Evolutionary conservation across 164 flowering plant species (phyloP).

Genomic region (Pachysandra terminalis): DNA sequence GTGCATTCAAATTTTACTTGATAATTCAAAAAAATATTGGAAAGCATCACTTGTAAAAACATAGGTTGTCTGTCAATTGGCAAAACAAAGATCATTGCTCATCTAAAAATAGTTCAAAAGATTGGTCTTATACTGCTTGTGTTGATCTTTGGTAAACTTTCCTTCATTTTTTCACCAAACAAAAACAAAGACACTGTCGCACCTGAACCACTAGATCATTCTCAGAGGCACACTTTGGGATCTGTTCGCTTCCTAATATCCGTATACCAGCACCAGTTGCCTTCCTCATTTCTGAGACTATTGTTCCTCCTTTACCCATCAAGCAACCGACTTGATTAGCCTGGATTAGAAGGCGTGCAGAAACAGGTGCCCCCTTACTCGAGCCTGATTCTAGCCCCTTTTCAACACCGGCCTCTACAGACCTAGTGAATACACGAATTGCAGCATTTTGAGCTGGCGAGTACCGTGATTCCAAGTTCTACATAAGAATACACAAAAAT

Average conservation of each 20-base stretch:
- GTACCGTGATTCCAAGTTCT: slow-evolving; percentile 51
- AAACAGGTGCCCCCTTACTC: slow-evolving; percentile 39
- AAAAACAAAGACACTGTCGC: slow-evolving; percentile 7
- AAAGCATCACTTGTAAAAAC: neutral
- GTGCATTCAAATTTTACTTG: neutral
- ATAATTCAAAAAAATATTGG: neutral
- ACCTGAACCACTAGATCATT: slow-evolving; percentile 87
- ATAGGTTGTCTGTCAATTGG: too few species aligned
- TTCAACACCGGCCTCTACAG: slow-evolving; percentile 48
- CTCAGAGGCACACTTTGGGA: slow-evolving; percentile 75
- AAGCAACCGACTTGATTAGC: slow-evolving; percentile 74
- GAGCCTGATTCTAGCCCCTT: slow-evolving; percentile 46
- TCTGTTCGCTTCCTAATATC: slow-evolving; percentile 49
- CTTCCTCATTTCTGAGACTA: slow-evolving; percentile 74
- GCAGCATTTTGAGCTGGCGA: slow-evolving; percentile 81
- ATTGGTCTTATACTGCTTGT: too few species aligned
- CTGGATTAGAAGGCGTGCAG: slow-evolving; percentile 62
- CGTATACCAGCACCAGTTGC: slow-evolving; percentile 57
- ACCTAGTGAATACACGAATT: slow-evolving; percentile 57
- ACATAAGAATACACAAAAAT: slow-evolving; percentile 18
- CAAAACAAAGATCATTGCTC: neutral
- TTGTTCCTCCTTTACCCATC: slow-evolving; percentile 81
- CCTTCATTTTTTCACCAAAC: neutral
- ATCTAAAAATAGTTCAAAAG: too few species aligned
- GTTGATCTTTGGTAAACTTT: neutral